Conservation (phyloP, 352 stramenopile species). For the Phytophthora kernoviae region DNA sequence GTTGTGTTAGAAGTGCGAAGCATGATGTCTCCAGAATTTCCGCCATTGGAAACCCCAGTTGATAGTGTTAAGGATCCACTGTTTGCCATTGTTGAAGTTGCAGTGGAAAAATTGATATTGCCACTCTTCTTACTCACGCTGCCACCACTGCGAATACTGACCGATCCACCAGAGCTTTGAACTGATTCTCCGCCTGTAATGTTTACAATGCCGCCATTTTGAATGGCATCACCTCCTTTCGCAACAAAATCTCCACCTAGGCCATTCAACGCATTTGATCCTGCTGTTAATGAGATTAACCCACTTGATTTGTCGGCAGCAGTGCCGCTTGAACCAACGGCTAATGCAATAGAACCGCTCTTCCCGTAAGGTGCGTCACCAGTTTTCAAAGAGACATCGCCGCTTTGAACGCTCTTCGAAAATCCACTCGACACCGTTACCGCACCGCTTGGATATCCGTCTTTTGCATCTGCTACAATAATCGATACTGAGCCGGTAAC, state of each 20-base stretch:
- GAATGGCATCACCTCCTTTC: constrained; percentile 20
- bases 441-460: constrained; percentile 25
- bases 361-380: constrained; percentile 20
- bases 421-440: constrained; percentile 28
- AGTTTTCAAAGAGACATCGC: constrained; percentile 19
- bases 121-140: constrained; percentile 32
- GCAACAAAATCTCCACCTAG: constrained; percentile 23
- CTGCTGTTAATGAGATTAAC: constrained; percentile 17
- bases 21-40: constrained; percentile 24
- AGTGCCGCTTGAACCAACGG: constrained; percentile 15
- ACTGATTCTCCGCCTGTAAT: constrained; percentile 22
- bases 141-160: constrained; percentile 23
- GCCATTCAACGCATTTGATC: constrained; percentile 25
- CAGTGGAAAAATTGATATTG: constrained; percentile 14
- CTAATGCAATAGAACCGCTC: constrained; percentile 29
- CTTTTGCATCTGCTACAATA: constrained; percentile 2
- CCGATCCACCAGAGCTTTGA: constrained; percentile 22
- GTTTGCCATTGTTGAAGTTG: constrained; percentile 7
- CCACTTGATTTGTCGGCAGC: constrained; percentile 5
- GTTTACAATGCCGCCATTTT: constrained; percentile 4
- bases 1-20: constrained; percentile 18
- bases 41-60: constrained; percentile 23
- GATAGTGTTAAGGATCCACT: constrained; percentile 25
- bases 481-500: constrained; percentile 23
- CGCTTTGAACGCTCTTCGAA: constrained; percentile 30